Evolutionary conservation across 805 yeast species (phyloP).

Genomic region (Saccharomyces paradoxus): DNA sequence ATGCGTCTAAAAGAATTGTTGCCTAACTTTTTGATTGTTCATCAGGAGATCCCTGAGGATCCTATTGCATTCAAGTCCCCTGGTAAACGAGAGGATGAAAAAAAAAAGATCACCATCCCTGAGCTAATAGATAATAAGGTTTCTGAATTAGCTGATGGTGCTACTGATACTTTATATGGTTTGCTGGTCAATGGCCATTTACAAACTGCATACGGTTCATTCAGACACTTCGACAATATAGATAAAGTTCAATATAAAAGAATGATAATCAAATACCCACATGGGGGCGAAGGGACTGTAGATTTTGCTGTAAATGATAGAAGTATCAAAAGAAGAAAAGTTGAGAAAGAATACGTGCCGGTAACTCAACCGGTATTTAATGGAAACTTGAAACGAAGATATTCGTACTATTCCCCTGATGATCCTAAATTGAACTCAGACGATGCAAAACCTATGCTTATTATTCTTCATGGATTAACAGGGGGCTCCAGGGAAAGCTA

Average conservation of each 20-base stretch:
- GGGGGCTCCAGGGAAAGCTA: conserved; percentile 83
- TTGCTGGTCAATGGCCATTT: conserved; percentile 54
- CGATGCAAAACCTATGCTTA: conserved; percentile 48
- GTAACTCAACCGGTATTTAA: conserved; percentile 32
- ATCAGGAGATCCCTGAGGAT: conserved; percentile 1
- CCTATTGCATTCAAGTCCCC: conserved; percentile 1
- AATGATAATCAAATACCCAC: conserved; percentile 42
- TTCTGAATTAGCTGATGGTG: conserved; percentile 39
- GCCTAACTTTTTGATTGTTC: conserved; percentile 4
- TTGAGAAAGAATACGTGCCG: conserved; percentile 23
- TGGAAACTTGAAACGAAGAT: conserved; percentile 13
- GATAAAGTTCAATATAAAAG: conserved; percentile 59
- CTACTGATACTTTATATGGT: conserved; percentile 47
- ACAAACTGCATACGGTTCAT: conserved; percentile 60
- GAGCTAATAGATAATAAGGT: conserved; percentile 30
- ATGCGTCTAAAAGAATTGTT: conserved; percentile 1
- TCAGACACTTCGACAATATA: conserved; percentile 36
- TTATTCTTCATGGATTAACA: conserved; percentile 67
- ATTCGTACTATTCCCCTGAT: conserved; percentile 25
- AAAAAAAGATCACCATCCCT: conserved; percentile 10
- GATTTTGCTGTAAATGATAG: conserved; percentile 45
- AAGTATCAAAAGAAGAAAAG: conserved; percentile 28
- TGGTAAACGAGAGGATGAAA: neutral
- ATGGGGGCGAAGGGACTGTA: conserved; percentile 62
- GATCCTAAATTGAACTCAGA: conserved; percentile 35